Conservation (phyloP, 495 filamentous ascomycete genomes). For the Aspergillus biplanus region DNA sequence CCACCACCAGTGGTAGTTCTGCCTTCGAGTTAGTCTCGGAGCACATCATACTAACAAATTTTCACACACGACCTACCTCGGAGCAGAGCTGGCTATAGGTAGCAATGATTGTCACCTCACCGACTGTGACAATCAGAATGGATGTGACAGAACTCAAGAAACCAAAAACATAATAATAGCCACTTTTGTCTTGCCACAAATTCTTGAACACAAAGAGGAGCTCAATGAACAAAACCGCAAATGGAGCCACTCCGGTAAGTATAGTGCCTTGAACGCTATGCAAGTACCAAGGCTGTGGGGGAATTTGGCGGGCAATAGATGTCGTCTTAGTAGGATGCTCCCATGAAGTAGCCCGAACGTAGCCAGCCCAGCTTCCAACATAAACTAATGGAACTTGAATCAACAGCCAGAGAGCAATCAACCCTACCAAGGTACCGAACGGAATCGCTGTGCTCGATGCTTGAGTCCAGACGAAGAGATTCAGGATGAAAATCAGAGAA, state of each 20-base stretch:
- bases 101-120: conserved; percentile 87
- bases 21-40: conserved; percentile 22
- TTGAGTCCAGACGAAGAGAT: conserved; percentile 93
- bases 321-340: conserved; percentile 88
- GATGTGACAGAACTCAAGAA: conserved; percentile 78
- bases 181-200: conserved; percentile 90
- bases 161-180: conserved; percentile 94
- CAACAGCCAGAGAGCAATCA: conserved; percentile 83
- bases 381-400: conserved; percentile 92
- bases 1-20: conserved; percentile 98
- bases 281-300: conserved; percentile 80
- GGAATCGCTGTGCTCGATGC: conserved; percentile 90
- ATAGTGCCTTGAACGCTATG: conserved; percentile 63
- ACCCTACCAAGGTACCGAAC: conserved; percentile 78
- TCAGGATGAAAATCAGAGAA: conserved; percentile 77
- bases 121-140: conserved; percentile 77
- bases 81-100: conserved; percentile 86
- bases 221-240: conserved; percentile 93
- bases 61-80: conserved; percentile 52
- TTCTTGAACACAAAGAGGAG: conserved; percentile 91
- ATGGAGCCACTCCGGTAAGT: conserved; percentile 82
- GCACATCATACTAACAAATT: neutral
- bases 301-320: conserved; percentile 73
- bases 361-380: conserved; percentile 81
- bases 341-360: conserved; percentile 67